Base-by-base conservation (phyloP, 2,329 filamentous ascomycete species). In the Graphiopsis chlorocephala region DNA sequence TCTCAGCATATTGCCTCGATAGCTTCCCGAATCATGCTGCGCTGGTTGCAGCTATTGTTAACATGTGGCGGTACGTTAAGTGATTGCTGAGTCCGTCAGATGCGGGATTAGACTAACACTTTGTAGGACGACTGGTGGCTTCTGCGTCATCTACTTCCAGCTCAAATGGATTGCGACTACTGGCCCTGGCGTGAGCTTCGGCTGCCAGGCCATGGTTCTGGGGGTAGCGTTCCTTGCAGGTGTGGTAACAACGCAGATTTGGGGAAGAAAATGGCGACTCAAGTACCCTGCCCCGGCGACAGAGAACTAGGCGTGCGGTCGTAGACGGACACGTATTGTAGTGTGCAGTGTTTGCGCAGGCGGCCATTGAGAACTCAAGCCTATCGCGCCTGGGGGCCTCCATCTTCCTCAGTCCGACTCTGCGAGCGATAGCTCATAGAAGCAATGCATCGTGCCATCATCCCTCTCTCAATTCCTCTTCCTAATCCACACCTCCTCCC, bases 71-170 rank as follows among this genome's bases (percentile, higher is more conserved):
- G 29, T 64, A 53, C 3, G 62, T 68, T 62, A n/a, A n/a, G n/a
- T n/a, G 6, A 25, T 42, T 20, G 15, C 35, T 38, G 29, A 23
- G 20, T 6, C 4, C 17, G 38, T 20, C 17, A 42, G 17, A 7
- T 42, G 38, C 17, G 38, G 10, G 7, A 38, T 38, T 17, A 5
- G 14, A 7, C 35, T 38, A n/a, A 38, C 5, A n/a, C 5, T 33
- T 48, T 31, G 10, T 28, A 64, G 62, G 15, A 61, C 57, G 12
- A 63, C 64, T 33, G 70, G 72, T 29, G 76, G 76, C 1, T 78
- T 78, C 64, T 67, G 70, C 8, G 75, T 78, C 1, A 71, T 71
- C 3, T 78, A 77, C 60, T 77, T 77, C 65, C 76, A 78, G 62
- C 26, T 73, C 35, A 70, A 72, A 14, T 78, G 76, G 76, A 75